phyloP scores from a whole-genome alignment of 345 rosid species.

The Rhodomyrtus tomentosa region DNA sequence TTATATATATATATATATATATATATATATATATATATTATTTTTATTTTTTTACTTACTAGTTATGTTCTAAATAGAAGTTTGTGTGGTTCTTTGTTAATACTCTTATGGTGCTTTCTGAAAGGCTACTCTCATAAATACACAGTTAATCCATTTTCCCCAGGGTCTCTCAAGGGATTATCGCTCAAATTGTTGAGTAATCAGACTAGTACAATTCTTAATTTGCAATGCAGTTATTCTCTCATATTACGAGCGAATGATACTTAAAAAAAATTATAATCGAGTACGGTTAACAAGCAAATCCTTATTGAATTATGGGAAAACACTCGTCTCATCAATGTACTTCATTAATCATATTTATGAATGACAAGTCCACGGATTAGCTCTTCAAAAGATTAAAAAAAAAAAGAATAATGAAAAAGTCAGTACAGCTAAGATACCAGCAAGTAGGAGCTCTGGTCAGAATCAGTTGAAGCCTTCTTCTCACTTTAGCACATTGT shows the following conservation, averaged over 20 bases:
- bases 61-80: not conserved
- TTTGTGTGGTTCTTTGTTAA: not conserved
- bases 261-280: not conserved
- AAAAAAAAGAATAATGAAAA: not conserved
- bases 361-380: too few species aligned
- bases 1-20: too few species aligned
- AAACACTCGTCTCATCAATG: not conserved
- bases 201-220: not conserved
- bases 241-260: not conserved
- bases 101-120: not conserved
- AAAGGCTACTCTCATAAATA: too few species aligned
- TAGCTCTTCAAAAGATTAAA: too few species aligned
- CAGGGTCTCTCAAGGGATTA: not conserved
- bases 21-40: too few species aligned
- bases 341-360: not conserved
- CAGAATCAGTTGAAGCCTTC: not conserved
- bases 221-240: not conserved
- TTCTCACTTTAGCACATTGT: not conserved
- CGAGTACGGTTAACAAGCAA: not conserved
- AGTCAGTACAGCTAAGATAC: not conserved
- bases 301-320: not conserved
- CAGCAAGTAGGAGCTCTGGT: not conserved
- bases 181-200: not conserved
- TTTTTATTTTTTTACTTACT: not conserved
- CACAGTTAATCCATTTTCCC: too few species aligned